Base-by-base conservation (phyloP, 148 eudicot species). In the Fagopyrum esculentum region DNA sequence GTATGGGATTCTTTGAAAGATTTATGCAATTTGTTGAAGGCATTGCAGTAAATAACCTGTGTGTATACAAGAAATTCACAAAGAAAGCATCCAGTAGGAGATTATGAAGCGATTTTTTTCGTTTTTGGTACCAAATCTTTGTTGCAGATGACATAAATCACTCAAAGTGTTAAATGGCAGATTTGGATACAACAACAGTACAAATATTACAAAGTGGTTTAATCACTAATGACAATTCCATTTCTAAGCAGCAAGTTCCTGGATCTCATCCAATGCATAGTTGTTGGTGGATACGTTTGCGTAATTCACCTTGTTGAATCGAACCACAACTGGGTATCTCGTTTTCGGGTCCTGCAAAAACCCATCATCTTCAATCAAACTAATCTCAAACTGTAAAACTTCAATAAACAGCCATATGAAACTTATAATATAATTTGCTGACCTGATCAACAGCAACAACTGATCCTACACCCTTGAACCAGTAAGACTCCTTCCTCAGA, bases 371-470 rank as follows among this genome's bases (percentile, higher is more conserved):
- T n/a, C 71, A 66, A 35, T 40, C 71, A 66, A 5, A 43, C 45
- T 66, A 2, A 66, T 40, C n/a, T 30, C 45, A 29, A 29, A 29
- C 69, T 29, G 35, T 7, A 19, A 57, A n/a, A 57, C 35, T 17
- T 10, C 40, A 12, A 9, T 13, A 66, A 13, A 40, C 71, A 35
- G 12, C 17, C 17, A 12, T 40, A 40, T 35, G 7, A 12, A 40
- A 47, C 11, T 19, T 10, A 29, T 29, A 47, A 71, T 68, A 59
- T 46, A 51, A 35, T 35, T 35, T 35, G 66, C 29, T n/a, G 75
- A 93, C 98, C 89, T 93, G 98, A 79, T 93, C 98, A 82, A 93
- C 98, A 46, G 97, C 86, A 57, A 94, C 98, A 51, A 94, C 98
- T 22, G 95, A 88, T 60, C 98, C 98, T 35, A 84, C 80, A 17